phyloP scores from a whole-genome alignment of 2,329 filamentous ascomycete genomes.

The Leptoxyphium fumago region DNA sequence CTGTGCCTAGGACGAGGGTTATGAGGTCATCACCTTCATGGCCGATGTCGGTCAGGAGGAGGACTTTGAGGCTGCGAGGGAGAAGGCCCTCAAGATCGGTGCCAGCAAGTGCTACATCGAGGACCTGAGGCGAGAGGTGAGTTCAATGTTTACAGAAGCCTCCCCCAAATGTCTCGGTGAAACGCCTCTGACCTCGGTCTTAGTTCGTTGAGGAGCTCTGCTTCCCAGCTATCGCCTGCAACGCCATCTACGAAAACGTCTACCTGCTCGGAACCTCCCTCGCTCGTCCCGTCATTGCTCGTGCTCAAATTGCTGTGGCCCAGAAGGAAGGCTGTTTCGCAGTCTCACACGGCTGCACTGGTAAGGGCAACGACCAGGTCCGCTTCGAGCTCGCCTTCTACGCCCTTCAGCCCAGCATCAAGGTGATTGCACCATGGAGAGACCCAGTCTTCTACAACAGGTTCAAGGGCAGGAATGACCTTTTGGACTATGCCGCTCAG shows the following conservation, averaged over 20 bases:
- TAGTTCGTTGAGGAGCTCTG: constrained; percentile 72
- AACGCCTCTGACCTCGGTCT: no score
- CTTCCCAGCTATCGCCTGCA: constrained; percentile 65
- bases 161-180: no score
- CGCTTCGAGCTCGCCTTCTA: constrained; percentile 51
- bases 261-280: constrained; percentile 44
- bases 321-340: constrained; percentile 44
- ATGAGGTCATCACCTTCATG: constrained; percentile 52
- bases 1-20: constrained; percentile 32
- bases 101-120: constrained; percentile 47
- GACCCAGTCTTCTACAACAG: constrained; percentile 53
- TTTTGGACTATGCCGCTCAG: constrained; percentile 55
- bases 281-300: constrained; percentile 55
- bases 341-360: constrained; percentile 41
- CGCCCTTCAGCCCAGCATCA: constrained; percentile 48
- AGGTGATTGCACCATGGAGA: constrained; percentile 64
- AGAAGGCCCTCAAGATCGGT: constrained; percentile 57
- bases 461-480: constrained; percentile 57
- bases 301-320: constrained; percentile 49
- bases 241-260: constrained; percentile 44
- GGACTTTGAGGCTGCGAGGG: constrained; percentile 57
- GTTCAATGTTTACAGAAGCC: neutral
- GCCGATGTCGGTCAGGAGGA: constrained; percentile 51
- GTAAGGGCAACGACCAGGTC: constrained; percentile 51
- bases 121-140: constrained; percentile 44